Percentiles rank a stretch among this genome's conserved stretches.
These are phyloP conservation scores for Epichloe uncinata DNA, from an alignment of 2,329 filamentous ascomycete species.

Conservation along the genomic window DNA sequence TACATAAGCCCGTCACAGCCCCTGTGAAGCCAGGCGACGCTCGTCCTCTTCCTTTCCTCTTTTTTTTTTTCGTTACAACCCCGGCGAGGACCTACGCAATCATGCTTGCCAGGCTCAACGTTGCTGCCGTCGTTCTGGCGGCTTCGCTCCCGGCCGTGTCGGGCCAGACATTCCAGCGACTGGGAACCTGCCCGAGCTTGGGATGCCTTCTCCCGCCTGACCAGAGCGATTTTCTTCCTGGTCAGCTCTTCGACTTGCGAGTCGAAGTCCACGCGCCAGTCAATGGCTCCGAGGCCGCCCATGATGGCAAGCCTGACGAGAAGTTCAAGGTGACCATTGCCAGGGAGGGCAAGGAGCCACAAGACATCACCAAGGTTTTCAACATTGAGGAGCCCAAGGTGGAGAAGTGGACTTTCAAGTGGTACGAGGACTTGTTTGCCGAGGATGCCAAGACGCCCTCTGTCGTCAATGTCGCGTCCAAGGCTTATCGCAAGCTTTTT, in stretches of 20 bases:
- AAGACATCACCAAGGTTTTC: slow-evolving; percentile 54
- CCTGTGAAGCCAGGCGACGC: neutral
- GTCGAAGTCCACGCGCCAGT: slow-evolving; percentile 70
- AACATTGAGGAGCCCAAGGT: slow-evolving; percentile 54
- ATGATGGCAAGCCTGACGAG: slow-evolving; percentile 54
- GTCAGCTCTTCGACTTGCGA: slow-evolving; percentile 73
- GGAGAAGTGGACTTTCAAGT: slow-evolving; percentile 73
- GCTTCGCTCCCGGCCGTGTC: slow-evolving; percentile 27
- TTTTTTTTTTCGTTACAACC: neutral
- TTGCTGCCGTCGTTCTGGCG: slow-evolving; percentile 20
- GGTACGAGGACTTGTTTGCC: slow-evolving; percentile 75
- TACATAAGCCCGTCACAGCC: neutral
- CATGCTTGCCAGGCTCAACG: slow-evolving; percentile 25
- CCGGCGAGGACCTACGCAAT: neutral
- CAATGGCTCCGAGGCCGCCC: slow-evolving; percentile 70
- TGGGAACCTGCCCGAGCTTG: slow-evolving; percentile 44
- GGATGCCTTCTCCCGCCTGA: slow-evolving; percentile 49
- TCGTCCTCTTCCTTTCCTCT: neutral
- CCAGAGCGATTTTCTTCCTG: slow-evolving; percentile 67
- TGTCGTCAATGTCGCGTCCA: slow-evolving; percentile 67
- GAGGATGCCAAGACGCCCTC: slow-evolving; percentile 55
- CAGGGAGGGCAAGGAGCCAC: slow-evolving; percentile 43
- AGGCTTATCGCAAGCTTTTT: slow-evolving; percentile 62
- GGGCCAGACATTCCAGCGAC: slow-evolving; percentile 45
- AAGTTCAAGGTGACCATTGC: slow-evolving; percentile 63